These are phyloP conservation scores for Centrapalus pauciflorus DNA, from an alignment of 129 eudicot genomes.

Conservation along the genomic window DNA sequence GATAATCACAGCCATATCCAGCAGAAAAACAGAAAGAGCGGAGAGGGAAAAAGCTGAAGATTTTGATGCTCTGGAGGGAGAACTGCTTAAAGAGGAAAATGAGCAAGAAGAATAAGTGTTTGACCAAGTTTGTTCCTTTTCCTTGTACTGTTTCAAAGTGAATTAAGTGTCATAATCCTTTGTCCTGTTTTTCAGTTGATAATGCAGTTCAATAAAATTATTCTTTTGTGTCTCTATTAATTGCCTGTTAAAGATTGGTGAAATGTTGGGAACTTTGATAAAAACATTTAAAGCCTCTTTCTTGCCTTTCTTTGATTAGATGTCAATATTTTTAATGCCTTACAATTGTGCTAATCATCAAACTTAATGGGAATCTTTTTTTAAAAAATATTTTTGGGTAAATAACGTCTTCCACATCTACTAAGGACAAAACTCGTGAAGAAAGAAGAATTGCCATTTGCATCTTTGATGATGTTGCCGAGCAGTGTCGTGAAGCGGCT, in stretches of 20 bases:
- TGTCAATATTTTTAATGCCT: constrained; percentile 67
- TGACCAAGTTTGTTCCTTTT: constrained; percentile 62
- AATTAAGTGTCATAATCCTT: background rate
- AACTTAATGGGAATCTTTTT: background rate
- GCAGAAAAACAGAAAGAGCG: constrained; percentile 68
- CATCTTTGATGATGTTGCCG: constrained; percentile 79
- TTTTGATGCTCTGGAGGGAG: constrained; percentile 86
- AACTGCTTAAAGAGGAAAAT: constrained; percentile 72
- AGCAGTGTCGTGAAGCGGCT: constrained; percentile 80
- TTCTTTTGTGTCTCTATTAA: background rate
- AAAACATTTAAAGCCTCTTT: constrained; percentile 78
- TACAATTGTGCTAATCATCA: background rate
- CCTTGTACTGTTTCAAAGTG: background rate
- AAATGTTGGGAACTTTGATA: constrained; percentile 71
- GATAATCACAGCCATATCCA: constrained; percentile 81
- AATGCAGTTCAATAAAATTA: background rate
- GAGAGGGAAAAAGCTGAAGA: constrained; percentile 86
- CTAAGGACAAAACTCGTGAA: constrained; percentile 64
- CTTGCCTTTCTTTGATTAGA: constrained; percentile 80
- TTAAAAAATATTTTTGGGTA: background rate
- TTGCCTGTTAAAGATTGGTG: constrained; percentile 52
- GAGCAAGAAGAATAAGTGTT: constrained; percentile 88
- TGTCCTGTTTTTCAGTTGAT: background rate
- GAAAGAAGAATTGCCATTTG: constrained; percentile 82
- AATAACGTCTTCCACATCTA: background rate